Evolutionary conservation across 352 stramenopile genomes (phyloP).

Genomic region (Achlya hypogyna): DNA sequence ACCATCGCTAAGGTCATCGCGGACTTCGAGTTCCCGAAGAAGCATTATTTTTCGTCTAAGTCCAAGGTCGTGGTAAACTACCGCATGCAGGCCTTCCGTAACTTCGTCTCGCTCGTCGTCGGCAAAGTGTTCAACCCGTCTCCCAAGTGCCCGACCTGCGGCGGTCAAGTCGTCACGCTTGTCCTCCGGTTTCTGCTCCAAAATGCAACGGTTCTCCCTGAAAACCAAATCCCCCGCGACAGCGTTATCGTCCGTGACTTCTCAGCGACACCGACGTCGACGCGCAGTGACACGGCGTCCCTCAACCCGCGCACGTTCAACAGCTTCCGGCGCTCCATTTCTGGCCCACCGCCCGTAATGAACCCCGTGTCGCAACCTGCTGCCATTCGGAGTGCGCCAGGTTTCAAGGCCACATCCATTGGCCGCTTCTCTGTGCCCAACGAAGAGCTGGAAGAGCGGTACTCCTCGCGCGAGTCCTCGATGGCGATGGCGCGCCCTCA

Average conservation of each 20-base stretch:
- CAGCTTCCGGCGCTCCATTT: background rate
- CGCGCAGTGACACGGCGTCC: background rate
- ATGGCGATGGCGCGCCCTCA: background rate
- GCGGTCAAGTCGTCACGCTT: slow-evolving; percentile 26
- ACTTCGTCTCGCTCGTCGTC: slow-evolving; percentile 74
- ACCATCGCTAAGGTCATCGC: slow-evolving; percentile 73
- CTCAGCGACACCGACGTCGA: slow-evolving; percentile 3
- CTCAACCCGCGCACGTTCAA: background rate
- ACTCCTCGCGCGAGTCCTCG: background rate
- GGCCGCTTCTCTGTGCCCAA: slow-evolving; percentile 14
- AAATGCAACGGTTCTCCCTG: slow-evolving; percentile 14
- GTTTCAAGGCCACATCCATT: background rate
- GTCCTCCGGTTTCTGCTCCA: slow-evolving; percentile 17
- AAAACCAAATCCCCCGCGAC: slow-evolving; percentile 19
- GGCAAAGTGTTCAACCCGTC: slow-evolving; percentile 75
- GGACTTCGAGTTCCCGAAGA: slow-evolving; percentile 79
- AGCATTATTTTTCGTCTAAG: slow-evolving; percentile 72
- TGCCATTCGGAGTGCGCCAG: background rate
- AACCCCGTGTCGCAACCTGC: background rate
- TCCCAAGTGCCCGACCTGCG: slow-evolving; percentile 77
- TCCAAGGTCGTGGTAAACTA: slow-evolving; percentile 77
- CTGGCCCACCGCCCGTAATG: background rate
- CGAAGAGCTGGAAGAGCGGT: slow-evolving; percentile 19
- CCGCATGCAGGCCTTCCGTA: slow-evolving; percentile 67
- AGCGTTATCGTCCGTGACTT: background rate